Evolutionary conservation across 2,329 filamentous ascomycete genomes (phyloP), one percentile per base, ranked within the genome.

Genomic region (Penicillium sp.): DNA sequence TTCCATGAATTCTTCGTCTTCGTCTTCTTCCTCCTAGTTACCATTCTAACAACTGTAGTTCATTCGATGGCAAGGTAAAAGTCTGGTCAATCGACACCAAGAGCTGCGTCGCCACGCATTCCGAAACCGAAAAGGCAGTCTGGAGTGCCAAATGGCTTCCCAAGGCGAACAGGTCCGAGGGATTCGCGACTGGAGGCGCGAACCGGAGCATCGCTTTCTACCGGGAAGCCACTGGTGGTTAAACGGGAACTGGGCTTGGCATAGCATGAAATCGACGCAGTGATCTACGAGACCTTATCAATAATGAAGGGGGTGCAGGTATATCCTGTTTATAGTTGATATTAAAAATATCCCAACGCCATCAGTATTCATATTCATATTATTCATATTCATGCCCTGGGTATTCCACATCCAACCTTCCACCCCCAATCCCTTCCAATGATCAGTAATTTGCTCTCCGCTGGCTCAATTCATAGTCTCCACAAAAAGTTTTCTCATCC

Each of bases 11-110:
- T n/a, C n/a, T n/a, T n/a, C n/a, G n/a, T n/a, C n/a, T n/a, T n/a
- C n/a, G n/a, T n/a, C n/a, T n/a, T n/a, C n/a, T n/a, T n/a, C n/a
- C n/a, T n/a, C n/a, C n/a, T n/a, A n/a, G n/a, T n/a, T n/a, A n/a
- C n/a, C n/a, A n/a, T n/a, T n/a, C n/a, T 68, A 50, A 67, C 47
- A n/a, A 16, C 40, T 5, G 21, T 53, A 85, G 83, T 44, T 87
- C 89, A 1, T 91, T 95, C 72, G 92, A 97, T 69, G 93, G 94
- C 33, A 97, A 96, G 74, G 91, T 90, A 56, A 97, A 96, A 75
- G 90, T 97, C 26, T 99, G 94, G 94, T 93, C 91, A 26, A 84
- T 97, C 55, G 92, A 96, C 66, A 84, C 87, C 29, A 84, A 86
- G 52, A 81, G 82, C 4, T 97, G 94, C 70, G 94, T 99, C 40